phyloP scores from a whole-genome alignment of 257 asterid genomes.

The Primulina huaijiensis region DNA sequence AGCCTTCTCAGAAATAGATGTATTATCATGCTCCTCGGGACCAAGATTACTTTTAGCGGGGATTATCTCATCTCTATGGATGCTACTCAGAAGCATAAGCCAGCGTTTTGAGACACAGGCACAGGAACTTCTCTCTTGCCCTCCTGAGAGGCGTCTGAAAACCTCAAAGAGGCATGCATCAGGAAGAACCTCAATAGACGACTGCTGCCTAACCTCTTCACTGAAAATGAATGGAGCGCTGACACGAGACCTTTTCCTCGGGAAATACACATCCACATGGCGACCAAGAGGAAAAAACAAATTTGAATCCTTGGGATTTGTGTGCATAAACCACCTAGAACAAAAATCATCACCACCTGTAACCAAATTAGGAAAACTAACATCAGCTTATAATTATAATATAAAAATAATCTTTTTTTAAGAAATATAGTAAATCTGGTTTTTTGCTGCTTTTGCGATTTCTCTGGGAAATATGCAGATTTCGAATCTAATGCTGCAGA shows the following conservation, averaged over 20 bases:
- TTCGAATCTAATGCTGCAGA: not conserved
- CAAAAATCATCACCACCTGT: constrained; percentile 56
- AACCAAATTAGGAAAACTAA: constrained; percentile 9
- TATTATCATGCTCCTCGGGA: constrained; percentile 32
- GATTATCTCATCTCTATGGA: constrained; percentile 56
- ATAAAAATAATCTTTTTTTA: no score
- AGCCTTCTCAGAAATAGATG: not conserved
- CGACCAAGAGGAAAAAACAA: constrained; percentile 45
- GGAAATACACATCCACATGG: constrained; percentile 64
- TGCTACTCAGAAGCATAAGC: constrained; percentile 85
- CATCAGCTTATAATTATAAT: not conserved
- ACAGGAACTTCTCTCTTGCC: constrained; percentile 66
- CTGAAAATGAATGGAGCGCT: constrained; percentile 59
- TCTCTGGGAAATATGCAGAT: not conserved
- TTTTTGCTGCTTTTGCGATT: not conserved
- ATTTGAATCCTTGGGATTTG: constrained; percentile 43
- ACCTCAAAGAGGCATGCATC: constrained; percentile 96
- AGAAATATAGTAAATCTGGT: not conserved
- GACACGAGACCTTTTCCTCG: constrained; percentile 78
- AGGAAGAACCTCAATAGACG: constrained; percentile 84
- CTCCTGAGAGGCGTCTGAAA: constrained; percentile 67
- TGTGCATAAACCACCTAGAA: constrained; percentile 43
- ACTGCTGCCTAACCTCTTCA: constrained; percentile 36
- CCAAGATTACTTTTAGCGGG: constrained; percentile 2
- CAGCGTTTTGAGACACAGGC: constrained; percentile 90